A percentile compares a stretch with the other conserved stretches of the same genome.
These are phyloP conservation scores for Alternaria ethzedia DNA, from an alignment of 2,329 filamentous ascomycete species.

Conservation along the genomic window DNA sequence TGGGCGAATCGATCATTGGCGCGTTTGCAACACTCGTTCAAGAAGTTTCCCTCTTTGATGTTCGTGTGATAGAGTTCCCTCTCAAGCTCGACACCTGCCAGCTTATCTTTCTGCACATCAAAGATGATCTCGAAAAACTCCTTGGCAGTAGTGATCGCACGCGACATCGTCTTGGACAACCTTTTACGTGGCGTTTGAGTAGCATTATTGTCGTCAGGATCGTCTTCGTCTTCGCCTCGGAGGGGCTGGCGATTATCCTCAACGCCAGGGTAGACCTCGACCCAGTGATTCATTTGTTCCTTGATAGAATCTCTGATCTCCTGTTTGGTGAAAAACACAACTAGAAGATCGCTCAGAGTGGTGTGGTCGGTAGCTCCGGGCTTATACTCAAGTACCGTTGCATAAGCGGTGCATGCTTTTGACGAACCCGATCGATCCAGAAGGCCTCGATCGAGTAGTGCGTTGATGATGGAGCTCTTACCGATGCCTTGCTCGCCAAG, in stretches of 20 bases:
- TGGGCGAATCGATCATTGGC: not conserved
- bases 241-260: not conserved
- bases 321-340: conserved; percentile 3
- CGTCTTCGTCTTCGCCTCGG: not conserved
- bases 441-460: conserved; percentile 13
- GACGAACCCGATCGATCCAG: conserved; percentile 5
- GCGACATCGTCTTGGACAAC: not conserved
- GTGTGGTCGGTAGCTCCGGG: conserved; percentile 10
- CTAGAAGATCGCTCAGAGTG: conserved; percentile 5
- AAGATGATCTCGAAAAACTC: conserved; percentile 20
- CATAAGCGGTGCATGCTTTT: conserved; percentile 12
- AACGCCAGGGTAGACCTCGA: not conserved
- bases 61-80: not conserved
- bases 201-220: not conserved
- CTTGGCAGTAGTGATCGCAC: conserved; percentile 3
- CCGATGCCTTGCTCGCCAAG: conserved; percentile 20
- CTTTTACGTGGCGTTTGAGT: not conserved
- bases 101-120: not conserved
- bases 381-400: conserved; percentile 11
- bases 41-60: conserved; percentile 3
- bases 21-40: not conserved
- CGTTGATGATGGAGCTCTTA: conserved; percentile 18
- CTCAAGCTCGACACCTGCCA: not conserved
- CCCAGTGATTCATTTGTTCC: conserved; percentile 10
- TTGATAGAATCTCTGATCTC: not conserved